These are phyloP conservation scores for Gamarada debralockiae DNA, from an alignment of 495 filamentous ascomycete genomes.

Conservation along the genomic window DNA sequence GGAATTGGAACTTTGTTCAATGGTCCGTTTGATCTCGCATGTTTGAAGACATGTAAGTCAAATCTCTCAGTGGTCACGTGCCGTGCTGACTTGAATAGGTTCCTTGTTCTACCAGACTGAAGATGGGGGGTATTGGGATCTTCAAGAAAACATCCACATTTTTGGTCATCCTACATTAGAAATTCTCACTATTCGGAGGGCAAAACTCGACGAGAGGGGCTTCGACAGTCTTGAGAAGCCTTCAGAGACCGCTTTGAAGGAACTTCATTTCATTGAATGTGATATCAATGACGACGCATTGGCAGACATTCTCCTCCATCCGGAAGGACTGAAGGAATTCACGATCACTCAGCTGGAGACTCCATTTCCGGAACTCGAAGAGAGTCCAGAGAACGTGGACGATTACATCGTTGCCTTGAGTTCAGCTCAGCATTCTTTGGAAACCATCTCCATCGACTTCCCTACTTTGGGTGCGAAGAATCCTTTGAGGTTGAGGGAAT, in stretches of 20 bases:
- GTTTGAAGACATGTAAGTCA: constrained; percentile 26
- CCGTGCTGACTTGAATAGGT: constrained; percentile 5
- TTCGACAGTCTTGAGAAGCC: constrained; percentile 31
- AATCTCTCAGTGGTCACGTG: no score
- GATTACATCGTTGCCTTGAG: constrained; percentile 31
- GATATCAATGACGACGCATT: constrained; percentile 34
- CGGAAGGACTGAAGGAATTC: constrained; percentile 26
- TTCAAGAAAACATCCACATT: constrained; percentile 34
- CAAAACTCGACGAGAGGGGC: constrained; percentile 26
- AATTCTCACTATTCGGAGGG: constrained; percentile 25
- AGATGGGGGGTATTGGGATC: constrained; percentile 31
- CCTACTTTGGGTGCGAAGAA: constrained; percentile 22
- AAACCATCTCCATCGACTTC: constrained; percentile 29
- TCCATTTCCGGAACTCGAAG: constrained; percentile 27
- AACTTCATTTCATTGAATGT: constrained; percentile 30
- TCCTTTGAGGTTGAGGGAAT: constrained; percentile 27
- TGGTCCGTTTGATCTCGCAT: constrained; percentile 31
- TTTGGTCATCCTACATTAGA: constrained; percentile 33
- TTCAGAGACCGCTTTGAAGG: constrained; percentile 23
- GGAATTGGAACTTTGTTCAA: constrained; percentile 33
- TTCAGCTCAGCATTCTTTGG: constrained; percentile 26
- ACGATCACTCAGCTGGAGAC: constrained; percentile 26
- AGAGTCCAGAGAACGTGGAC: constrained; percentile 27
- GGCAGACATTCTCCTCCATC: constrained; percentile 30
- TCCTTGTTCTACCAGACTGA: constrained; percentile 27